These are phyloP conservation scores for Artemisia annua DNA, from an alignment of 129 eudicot genomes.

Conservation along the genomic window DNA sequence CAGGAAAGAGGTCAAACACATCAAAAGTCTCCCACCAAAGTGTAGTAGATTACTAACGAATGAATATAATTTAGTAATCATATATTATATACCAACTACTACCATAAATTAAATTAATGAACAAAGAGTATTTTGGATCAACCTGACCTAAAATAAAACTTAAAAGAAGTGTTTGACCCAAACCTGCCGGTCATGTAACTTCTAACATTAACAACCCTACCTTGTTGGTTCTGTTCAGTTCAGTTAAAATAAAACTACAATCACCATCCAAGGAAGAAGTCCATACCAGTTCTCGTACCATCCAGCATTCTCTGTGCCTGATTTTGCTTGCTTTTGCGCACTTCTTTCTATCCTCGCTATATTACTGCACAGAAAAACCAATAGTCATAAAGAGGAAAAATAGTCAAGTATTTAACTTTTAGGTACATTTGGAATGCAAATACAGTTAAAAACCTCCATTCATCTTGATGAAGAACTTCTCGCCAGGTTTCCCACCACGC, in stretches of 20 bases:
- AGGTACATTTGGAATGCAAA: not conserved
- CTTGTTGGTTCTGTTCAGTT: no score
- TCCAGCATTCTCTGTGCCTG: constrained; percentile 90
- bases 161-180: no score
- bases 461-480: constrained; percentile 97
- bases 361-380: constrained; percentile 47
- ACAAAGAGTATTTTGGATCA: no score
- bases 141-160: no score
- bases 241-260: not conserved
- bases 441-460: constrained; percentile 68
- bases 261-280: not conserved
- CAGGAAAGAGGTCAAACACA: no score
- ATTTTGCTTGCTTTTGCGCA: constrained; percentile 96
- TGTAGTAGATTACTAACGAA: no score
- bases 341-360: constrained; percentile 92
- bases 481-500: constrained; percentile 99
- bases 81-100: no score
- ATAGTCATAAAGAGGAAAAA: constrained; percentile 1
- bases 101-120: no score
- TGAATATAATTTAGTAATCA: no score
- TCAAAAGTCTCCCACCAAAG: no score
- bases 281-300: constrained; percentile 73
- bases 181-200: no score
- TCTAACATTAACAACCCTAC: no score
- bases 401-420: not conserved